phyloP scores from a whole-genome alignment of 2,329 filamentous ascomycete species.

The Scedosporium dehoogii region DNA sequence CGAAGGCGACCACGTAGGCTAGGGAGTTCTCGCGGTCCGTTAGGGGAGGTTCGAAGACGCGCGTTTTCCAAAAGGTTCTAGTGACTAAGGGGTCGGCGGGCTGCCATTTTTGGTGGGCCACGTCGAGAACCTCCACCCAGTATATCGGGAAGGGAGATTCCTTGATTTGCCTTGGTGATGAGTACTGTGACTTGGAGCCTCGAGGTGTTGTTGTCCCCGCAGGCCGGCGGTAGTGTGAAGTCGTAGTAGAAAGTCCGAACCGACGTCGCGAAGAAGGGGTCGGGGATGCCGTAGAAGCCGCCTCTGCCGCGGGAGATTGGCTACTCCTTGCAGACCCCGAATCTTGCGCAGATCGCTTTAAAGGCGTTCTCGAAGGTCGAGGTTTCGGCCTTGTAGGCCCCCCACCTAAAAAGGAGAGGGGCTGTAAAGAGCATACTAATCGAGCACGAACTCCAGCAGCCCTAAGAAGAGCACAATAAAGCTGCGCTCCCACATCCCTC shows the following conservation, averaged over 20 bases:
- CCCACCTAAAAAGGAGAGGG: conserved; percentile 56
- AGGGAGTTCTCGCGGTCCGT: conserved; percentile 68
- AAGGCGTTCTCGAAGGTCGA: not conserved
- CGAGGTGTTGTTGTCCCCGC: not conserved
- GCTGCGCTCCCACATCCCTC: conserved; percentile 77
- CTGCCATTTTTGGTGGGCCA: conserved; percentile 84
- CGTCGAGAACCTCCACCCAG: conserved; percentile 89
- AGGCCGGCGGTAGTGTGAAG: conserved; percentile 1
- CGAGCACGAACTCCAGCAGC: conserved; percentile 72
- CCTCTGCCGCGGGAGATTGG: not conserved
- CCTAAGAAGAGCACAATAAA: conserved; percentile 82
- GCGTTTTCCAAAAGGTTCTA: conserved; percentile 61
- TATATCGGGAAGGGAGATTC: conserved; percentile 77
- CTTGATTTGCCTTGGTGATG: conserved; percentile 34
- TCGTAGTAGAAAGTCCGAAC: not conserved
- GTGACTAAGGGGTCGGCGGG: conserved; percentile 80
- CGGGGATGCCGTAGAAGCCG: not conserved
- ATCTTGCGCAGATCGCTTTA: conserved; percentile 14
- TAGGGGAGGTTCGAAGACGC: conserved; percentile 71
- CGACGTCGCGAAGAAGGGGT: not conserved
- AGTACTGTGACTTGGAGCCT: not conserved
- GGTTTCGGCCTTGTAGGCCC: conserved; percentile 34
- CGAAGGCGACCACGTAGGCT: conserved; percentile 77
- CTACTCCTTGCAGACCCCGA: conserved; percentile 19
- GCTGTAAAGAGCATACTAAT: conserved; percentile 83